phyloP scores from a whole-genome alignment of 108 stramenopile genomes.

The Licmophora abbreviata region DNA sequence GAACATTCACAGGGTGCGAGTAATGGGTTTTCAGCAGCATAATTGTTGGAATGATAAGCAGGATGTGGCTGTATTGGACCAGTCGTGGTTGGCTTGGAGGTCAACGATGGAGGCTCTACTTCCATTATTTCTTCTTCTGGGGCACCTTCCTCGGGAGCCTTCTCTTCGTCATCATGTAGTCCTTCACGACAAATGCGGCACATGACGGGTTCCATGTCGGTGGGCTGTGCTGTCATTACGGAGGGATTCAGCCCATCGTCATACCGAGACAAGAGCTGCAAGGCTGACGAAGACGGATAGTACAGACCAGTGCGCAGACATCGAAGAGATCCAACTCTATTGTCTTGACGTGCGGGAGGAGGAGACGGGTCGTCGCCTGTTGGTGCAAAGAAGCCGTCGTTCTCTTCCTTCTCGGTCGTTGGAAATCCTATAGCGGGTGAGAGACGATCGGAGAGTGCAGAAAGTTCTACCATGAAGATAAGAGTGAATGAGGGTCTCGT shows the following conservation, averaged over 20 bases:
- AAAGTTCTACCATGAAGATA: too few species aligned
- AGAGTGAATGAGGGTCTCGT: too few species aligned
- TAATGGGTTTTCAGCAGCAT: conserved; percentile 72
- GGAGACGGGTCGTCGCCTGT: neutral
- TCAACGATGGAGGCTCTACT: conserved; percentile 1
- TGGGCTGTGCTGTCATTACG: conserved; percentile 13
- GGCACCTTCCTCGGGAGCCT: conserved; percentile 2
- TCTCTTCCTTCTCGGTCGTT: neutral
- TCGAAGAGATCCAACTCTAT: conserved; percentile 8
- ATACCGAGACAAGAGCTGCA: conserved; percentile 63
- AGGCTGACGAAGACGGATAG: conserved; percentile 56
- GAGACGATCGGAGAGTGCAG: too few species aligned
- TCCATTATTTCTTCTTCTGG: neutral
- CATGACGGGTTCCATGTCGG: conserved; percentile 61
- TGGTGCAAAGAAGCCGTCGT: neutral
- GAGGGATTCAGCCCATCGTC: conserved; percentile 61
- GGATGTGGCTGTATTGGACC: conserved; percentile 52
- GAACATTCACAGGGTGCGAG: conserved; percentile 84
- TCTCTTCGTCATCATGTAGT: conserved; percentile 49
- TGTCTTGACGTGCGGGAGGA: too few species aligned
- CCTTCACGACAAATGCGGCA: conserved; percentile 87
- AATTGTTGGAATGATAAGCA: conserved; percentile 28
- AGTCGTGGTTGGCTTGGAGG: conserved; percentile 8
- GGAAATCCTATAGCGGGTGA: too few species aligned
- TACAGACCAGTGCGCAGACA: conserved; percentile 43